Percentiles rank a stretch among this genome's conserved stretches.
Evolutionary conservation across 352 stramenopile species (phyloP).

Genomic region (Thalassiosira mediterranea): DNA sequence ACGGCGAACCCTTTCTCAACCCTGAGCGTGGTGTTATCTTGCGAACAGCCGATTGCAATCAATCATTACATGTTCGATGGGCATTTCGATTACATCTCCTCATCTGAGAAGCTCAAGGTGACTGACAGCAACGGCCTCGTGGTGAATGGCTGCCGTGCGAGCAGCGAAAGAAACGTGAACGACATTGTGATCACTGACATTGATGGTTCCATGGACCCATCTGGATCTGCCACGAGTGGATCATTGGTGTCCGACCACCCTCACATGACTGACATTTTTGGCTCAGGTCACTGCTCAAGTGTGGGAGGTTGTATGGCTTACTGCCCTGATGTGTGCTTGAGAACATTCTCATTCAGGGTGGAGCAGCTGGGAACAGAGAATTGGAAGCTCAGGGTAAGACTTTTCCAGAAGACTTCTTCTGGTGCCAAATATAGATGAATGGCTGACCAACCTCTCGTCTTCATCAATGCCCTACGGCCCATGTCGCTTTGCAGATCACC

Average conservation of each 20-base stretch:
- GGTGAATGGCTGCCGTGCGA: constrained; percentile 24
- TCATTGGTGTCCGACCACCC: constrained; percentile 47
- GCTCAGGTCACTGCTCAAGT: constrained; percentile 7
- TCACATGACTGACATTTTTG: constrained; percentile 47
- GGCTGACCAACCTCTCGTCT: no score
- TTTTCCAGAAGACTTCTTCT: no score
- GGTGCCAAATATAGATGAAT: no score
- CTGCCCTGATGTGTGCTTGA: constrained; percentile 50
- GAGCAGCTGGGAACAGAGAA: constrained; percentile 60
- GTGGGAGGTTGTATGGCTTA: constrained; percentile 51
- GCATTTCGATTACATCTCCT: constrained; percentile 34
- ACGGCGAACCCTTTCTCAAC: no score
- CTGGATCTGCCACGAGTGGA: constrained; percentile 21
- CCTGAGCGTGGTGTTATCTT: not conserved
- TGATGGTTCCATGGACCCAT: constrained; percentile 45
- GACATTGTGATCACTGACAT: constrained; percentile 54
- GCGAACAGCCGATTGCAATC: not conserved
- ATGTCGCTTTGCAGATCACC: constrained; percentile 21
- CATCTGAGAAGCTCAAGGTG: constrained; percentile 25
- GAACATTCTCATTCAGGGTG: constrained; percentile 42
- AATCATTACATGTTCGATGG: not conserved
- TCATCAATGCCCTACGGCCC: no score
- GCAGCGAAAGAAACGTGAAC: not conserved
- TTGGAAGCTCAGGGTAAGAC: constrained; percentile 46
- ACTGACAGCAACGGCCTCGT: constrained; percentile 23